Base-by-base conservation (phyloP, 2,329 filamentous ascomycete genomes). In the Beauveria varroae region DNA sequence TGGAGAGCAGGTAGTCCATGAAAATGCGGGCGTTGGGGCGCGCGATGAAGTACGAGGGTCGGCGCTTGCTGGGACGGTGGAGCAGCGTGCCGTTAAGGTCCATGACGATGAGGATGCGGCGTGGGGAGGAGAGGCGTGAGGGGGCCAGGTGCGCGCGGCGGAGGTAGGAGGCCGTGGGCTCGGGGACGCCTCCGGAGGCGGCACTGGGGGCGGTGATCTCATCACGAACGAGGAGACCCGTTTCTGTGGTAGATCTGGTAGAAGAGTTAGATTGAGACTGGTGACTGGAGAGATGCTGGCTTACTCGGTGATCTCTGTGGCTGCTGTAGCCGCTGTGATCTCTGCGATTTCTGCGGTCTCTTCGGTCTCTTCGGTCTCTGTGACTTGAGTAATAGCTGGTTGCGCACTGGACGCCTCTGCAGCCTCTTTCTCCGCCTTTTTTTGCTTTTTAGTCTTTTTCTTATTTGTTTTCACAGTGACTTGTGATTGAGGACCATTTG, bases 81-180 rank as follows among this genome's bases (percentile, higher is more conserved):
- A 98, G 82, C 1, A 99, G 81, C 0, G 93, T 97, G 64, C 95
- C 95, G 73, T 98, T 99, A 43, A 99, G 83, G 74, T 99, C 95
- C 64, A 98, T 84, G 52, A 98, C 84, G 56, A 99, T 79, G 24
- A 99, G 85, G 40, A 96, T 81, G 18, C 82, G 83, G 46, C 84
- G 84, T 1, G 86, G 82, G 1, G 72, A 56, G 0, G 73, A 44
- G 3, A 82, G 73, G 18, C 66, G 65, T 30, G 71, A 67, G 0
- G 84, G 79, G 0, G 75, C 67, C 16, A 75, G 66, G 5, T 75
- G 70, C 2, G 88, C 79, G 57, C 80, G 79, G 3, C 69, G 59
- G n/a, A 91, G 75, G 73, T 96, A 96, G 52, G 73, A 69, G 0
- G 73, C 51, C 1, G 82, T 81, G 0, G 90, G 85, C 0, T 81